Evolutionary conservation across 345 rosid genomes (phyloP).

Genomic region (Eutrema heterophyllum): DNA sequence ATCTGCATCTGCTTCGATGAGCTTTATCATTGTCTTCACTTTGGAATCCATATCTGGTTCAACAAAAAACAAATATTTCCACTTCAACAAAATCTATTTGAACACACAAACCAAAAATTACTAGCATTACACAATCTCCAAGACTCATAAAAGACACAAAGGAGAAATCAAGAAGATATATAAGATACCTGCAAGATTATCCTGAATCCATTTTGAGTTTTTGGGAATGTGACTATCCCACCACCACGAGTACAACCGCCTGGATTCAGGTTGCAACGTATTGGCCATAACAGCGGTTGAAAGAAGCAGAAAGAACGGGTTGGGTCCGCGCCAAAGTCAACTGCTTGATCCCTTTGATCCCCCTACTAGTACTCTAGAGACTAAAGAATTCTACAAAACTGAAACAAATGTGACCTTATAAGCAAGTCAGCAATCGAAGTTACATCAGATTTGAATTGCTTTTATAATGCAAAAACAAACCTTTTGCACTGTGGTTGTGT

Average conservation of each 20-base stretch:
- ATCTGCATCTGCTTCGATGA: constrained; percentile 98
- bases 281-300: constrained; percentile 52
- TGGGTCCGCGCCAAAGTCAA: background rate
- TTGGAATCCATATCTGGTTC: constrained; percentile 84
- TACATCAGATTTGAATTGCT: background rate
- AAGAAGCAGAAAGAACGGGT: constrained; percentile 20
- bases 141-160: background rate
- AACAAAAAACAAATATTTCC: background rate
- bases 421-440: background rate
- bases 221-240: constrained; percentile 98
- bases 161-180: background rate
- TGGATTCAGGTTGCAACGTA: constrained; percentile 45
- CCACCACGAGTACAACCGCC: constrained; percentile 92
- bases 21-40: constrained; percentile 95
- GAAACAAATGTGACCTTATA: background rate
- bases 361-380: background rate
- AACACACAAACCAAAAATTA: background rate
- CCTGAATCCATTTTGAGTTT: constrained; percentile 99
- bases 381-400: constrained; percentile 15
- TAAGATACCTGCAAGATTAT: constrained; percentile 55
- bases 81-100: background rate
- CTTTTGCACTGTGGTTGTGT: background rate
- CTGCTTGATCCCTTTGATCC: background rate
- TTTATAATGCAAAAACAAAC: constrained; percentile 11
- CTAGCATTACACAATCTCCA: background rate